phyloP scores from a whole-genome alignment of 176 grass and related monocot genomes.

The Triticum turgidum region DNA sequence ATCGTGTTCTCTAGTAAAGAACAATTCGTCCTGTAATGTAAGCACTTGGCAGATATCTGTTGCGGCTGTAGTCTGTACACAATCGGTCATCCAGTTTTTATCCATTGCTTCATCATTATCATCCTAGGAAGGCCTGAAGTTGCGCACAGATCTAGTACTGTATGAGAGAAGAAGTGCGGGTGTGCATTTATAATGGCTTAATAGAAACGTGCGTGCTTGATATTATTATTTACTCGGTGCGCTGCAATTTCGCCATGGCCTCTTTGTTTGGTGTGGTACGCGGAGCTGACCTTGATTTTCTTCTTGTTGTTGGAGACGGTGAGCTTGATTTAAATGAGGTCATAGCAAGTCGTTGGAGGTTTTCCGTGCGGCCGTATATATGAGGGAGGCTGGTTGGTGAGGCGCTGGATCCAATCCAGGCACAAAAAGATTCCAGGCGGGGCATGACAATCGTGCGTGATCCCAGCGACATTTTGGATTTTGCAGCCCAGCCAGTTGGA shows the following conservation, averaged over 20 bases:
- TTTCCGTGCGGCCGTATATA: background rate
- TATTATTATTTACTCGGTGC: background rate
- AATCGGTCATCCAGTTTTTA: background rate
- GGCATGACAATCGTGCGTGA: conserved; percentile 10
- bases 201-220: background rate
- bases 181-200: background rate
- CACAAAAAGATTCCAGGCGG: conserved; percentile 20
- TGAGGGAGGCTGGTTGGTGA: background rate
- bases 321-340: background rate
- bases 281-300: background rate
- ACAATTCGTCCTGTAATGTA: background rate
- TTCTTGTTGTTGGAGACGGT: background rate
- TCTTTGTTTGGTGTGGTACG: background rate
- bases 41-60: background rate
- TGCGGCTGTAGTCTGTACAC: background rate
- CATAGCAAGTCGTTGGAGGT: background rate
- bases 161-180: no score
- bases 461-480: background rate
- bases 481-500: background rate
- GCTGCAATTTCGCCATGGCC: background rate
- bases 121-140: background rate
- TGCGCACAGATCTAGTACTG: no score
- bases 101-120: background rate
- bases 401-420: background rate
- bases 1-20: background rate